These are phyloP conservation scores for Ajuga reptans DNA, from an alignment of 305 asterid genomes.

Conservation along the genomic window DNA sequence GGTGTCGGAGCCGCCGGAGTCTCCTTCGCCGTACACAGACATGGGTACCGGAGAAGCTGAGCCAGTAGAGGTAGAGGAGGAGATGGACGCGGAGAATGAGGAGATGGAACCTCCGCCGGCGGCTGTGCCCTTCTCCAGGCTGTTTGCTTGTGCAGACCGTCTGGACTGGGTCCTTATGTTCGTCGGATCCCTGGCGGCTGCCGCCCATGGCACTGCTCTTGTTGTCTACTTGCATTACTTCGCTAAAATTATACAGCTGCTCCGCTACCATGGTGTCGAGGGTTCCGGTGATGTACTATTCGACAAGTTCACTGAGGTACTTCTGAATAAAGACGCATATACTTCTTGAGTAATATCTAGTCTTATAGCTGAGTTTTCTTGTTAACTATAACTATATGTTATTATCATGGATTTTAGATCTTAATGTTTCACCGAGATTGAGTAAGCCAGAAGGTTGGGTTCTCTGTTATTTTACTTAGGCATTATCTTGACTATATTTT, in stretches of 20 bases:
- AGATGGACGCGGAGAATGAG: constrained; percentile 76
- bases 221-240: constrained; percentile 96
- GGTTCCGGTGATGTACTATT: constrained; percentile 39
- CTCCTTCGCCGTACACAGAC: constrained; percentile 92
- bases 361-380: background rate
- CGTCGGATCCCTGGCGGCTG: constrained; percentile 94
- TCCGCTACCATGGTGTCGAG: constrained; percentile 30
- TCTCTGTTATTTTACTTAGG: background rate
- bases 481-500: background rate
- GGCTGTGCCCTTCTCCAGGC: constrained; percentile 85
- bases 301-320: constrained; percentile 71
- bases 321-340: background rate
- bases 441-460: background rate
- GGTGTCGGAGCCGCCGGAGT: constrained; percentile 99
- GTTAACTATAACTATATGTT: background rate
- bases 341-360: background rate
- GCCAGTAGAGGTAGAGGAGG: constrained; percentile 80
- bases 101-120: constrained; percentile 98
- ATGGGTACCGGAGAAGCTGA: constrained; percentile 52
- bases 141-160: constrained; percentile 86
- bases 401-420: background rate
- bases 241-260: constrained; percentile 72
- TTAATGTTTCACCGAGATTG: background rate
- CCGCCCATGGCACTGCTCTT: constrained; percentile 91
- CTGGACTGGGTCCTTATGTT: constrained; percentile 88